A percentile compares a stretch with the other conserved stretches of the same genome.
phyloP scores from a whole-genome alignment of 805 yeast species.

The Wickerhamia fluorescens region DNA sequence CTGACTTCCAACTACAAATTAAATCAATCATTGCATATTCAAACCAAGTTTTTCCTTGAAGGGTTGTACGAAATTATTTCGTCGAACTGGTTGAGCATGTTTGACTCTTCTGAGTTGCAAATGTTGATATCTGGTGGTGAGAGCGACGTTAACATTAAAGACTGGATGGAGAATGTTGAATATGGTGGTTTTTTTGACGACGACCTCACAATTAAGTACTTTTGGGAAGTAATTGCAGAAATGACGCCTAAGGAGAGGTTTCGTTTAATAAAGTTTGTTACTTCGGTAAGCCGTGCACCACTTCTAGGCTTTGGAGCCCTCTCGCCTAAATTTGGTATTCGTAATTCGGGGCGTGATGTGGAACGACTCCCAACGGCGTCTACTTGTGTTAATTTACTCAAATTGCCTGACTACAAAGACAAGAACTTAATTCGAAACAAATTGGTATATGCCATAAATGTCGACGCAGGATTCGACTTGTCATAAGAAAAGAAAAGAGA shows the following conservation, averaged over 20 bases:
- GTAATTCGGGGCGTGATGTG: constrained; percentile 51
- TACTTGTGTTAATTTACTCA: constrained; percentile 84
- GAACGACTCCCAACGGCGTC: constrained; percentile 82
- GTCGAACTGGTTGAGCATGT: constrained; percentile 74
- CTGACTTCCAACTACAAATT: constrained; percentile 74
- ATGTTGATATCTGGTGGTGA: constrained; percentile 69
- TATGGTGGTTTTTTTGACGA: constrained; percentile 55
- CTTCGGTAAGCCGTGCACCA: constrained; percentile 90
- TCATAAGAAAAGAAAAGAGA: constrained; percentile 1
- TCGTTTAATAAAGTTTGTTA: constrained; percentile 76
- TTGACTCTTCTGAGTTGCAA: constrained; percentile 78
- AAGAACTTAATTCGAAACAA: constrained; percentile 56
- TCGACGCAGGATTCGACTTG: constrained; percentile 85
- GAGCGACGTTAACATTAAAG: constrained; percentile 60
- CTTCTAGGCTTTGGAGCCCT: constrained; percentile 64
- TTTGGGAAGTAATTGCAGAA: constrained; percentile 75
- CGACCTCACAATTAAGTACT: constrained; percentile 53
- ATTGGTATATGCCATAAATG: constrained; percentile 67
- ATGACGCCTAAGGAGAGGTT: constrained; percentile 56
- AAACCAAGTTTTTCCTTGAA: constrained; percentile 53
- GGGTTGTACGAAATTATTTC: constrained; percentile 69
- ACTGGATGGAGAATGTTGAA: constrained; percentile 55
- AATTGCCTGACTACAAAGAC: constrained; percentile 74
- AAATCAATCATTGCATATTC: constrained; percentile 52
- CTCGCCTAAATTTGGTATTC: constrained; percentile 73